These are phyloP conservation scores for Rhododendron ovatum DNA, from an alignment of 148 eudicot genomes.

Conservation along the genomic window DNA sequence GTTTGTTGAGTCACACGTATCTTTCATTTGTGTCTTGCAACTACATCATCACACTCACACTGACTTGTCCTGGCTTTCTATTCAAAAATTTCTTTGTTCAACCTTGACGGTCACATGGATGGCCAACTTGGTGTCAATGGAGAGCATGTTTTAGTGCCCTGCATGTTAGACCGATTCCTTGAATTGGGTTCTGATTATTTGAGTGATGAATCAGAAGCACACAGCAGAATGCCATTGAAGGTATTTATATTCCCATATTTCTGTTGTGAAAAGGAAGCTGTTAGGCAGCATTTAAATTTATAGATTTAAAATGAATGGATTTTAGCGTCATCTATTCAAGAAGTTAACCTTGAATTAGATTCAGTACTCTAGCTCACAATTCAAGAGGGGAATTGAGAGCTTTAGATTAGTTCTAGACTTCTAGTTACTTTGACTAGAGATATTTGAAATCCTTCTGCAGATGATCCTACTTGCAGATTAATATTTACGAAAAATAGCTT, in stretches of 20 bases:
- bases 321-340: neutral
- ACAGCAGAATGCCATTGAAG: constrained; percentile 39
- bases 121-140: constrained; percentile 73
- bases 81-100: neutral
- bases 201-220: constrained; percentile 30
- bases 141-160: constrained; percentile 45
- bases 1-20: neutral
- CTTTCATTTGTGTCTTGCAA: neutral
- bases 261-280: neutral
- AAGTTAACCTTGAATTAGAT: neutral
- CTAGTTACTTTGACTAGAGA: neutral
- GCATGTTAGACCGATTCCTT: constrained; percentile 39
- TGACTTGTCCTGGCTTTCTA: neutral
- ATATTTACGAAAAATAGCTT: neutral
- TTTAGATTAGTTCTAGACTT: neutral
- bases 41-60: neutral
- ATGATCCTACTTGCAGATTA: neutral
- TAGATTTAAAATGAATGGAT: neutral
- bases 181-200: constrained; percentile 37
- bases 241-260: constrained; percentile 20
- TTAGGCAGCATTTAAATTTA: neutral
- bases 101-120: constrained; percentile 51
- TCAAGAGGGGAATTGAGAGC: neutral
- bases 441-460: neutral
- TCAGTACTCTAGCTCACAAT: neutral